Evolutionary conservation across 805 yeast species (phyloP), one percentile per base, ranked within the genome.

Genomic region (Metschnikowia chrysomelidarum): DNA sequence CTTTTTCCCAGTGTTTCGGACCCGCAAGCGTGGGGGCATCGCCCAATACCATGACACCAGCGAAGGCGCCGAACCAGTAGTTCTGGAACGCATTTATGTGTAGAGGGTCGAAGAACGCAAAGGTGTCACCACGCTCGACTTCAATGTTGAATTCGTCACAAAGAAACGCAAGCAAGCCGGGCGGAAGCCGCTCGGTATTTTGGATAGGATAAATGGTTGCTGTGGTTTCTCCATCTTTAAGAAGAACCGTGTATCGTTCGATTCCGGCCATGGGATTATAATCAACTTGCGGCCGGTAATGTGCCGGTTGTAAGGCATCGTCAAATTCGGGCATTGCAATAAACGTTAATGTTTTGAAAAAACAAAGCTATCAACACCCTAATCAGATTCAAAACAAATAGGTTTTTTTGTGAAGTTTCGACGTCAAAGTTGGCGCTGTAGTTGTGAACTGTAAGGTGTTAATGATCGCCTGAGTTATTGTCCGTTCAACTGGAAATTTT

Each of bases 141-240:
- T 91, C 98, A 79, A 84, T 82, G 59, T 91, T 91, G 63, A 85
- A 86, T 60, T 93, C 98, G 56, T 89, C 97, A 43, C 91, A 78
- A 26, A 91, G 57, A 53, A 91, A 89, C 13, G 84, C 82, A 24
- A 87, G 58, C 18, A 91, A 66, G 0, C 87, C 91, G 2, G 77
- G 75, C 0, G 98, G 98, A 9, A 91, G 64, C 38, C 80, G 78
- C 17, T 71, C 71, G 0, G 80, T 69, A 19, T 77, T 73, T 39
- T 78, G 72, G 10, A 91, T 75, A 4, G 98, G 98, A 54, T 87
- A 87, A 40, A 93, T 81, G 3, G 97, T 89, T 2, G 97, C 97
- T 0, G 89, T 78, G 2, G 97, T 88, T 47, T 86, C 93, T 12
- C 91, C 87, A 58, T 89, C 96, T 53, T 85, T 82, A 18, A 88